Evolutionary conservation across 306 rosid species (phyloP), one percentile per base, ranked within the genome.

Genomic region (Betula pendula): DNA sequence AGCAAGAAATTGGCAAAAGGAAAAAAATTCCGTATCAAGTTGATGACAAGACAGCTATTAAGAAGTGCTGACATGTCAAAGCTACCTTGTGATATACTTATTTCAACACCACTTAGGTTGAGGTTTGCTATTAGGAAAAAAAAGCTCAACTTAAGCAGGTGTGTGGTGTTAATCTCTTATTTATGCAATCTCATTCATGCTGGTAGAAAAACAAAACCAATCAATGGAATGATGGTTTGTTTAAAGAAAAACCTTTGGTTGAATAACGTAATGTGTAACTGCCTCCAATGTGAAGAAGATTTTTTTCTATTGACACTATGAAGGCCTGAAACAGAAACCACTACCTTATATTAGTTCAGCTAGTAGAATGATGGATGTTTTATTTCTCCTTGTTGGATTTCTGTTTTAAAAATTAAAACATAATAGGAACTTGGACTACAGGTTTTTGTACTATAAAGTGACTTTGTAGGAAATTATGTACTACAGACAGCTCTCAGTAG

Each of bases 81-180:
- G 59, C 80, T 80, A 55, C 69, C 87, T 33, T 92, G 99, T 75
- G 97, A 95, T 81, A 73, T 92, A 75, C 97, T 95, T 69, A 86
- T 95, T 83, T 89, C 97, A 63, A 90, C 97, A 33, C 97, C 99
- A 60, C 93, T 89, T 72, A 90, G 97, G 62, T 85, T 92, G 75
- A 84, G 84, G 68, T 29, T 89, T 81, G 90, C 96, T 67, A 69
- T 86, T 79, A 70, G 75, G 63, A 91, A 81, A 84, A 95, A 85
- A 73, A 89, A 92, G 80, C 44, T 95, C 71, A 87, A 91, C 78
- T 88, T 92, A 71, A 84, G 91, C 86, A 89, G 95, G 98, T 92
- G 53, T 16, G 91, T 84, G 68, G 60, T 80, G 22, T 63, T 76
- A 72, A 24, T 56, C 2, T 45, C 43, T 70, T 52, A 71, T 25